phyloP scores from a whole-genome alignment of 176 grass and related monocot genomes.

The Hsuehochloa calcarea region DNA sequence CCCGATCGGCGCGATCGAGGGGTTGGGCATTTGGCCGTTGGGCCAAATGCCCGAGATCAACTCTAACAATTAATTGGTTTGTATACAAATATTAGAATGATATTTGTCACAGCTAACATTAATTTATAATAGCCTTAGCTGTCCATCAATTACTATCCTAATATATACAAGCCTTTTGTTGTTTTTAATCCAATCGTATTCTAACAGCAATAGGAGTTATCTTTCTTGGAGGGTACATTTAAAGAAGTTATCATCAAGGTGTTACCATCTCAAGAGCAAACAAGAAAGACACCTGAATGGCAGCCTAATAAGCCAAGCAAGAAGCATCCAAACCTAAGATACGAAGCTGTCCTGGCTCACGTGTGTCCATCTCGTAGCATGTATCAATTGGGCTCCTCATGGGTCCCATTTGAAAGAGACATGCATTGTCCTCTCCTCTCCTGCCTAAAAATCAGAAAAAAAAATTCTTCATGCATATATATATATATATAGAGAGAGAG shows the following conservation, averaged over 20 bases:
- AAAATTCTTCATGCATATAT: background rate
- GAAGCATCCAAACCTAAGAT: constrained; percentile 31
- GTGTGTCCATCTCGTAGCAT: constrained; percentile 34
- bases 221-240: constrained; percentile 26
- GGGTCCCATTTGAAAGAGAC: constrained; percentile 12
- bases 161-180: background rate
- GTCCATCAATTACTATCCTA: constrained; percentile 5
- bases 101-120: background rate
- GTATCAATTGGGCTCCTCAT: background rate
- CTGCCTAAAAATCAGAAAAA: background rate
- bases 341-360: constrained; percentile 36
- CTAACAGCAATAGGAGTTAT: constrained; percentile 14
- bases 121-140: background rate
- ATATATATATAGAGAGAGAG: no score
- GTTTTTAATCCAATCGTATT: constrained; percentile 2
- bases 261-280: background rate
- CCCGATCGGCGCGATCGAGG: no score
- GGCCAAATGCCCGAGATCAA: no score
- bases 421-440: background rate
- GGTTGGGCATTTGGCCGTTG: no score
- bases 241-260: constrained; percentile 1
- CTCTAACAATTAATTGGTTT: no score
- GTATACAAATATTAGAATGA: background rate
- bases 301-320: constrained; percentile 41
- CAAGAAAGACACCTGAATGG: constrained; percentile 21